A percentile compares a stretch with the other conserved stretches of the same genome.
These are phyloP conservation scores for Rosa chinensis DNA, from an alignment of 306 rosid species.

Conservation along the genomic window DNA sequence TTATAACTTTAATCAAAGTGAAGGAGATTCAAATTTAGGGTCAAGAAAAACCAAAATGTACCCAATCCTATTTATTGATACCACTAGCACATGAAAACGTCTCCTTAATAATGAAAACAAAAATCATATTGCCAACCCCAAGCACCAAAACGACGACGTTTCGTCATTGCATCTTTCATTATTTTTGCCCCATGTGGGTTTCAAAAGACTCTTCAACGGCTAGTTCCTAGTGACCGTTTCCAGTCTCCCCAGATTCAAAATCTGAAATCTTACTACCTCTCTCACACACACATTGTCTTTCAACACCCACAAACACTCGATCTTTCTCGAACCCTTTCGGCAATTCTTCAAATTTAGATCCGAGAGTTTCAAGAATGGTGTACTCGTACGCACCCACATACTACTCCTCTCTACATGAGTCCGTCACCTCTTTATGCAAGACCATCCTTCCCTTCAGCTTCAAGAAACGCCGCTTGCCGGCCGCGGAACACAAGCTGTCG, in stretches of 20 bases:
- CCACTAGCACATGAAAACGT: neutral
- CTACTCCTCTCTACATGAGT: conserved; percentile 88
- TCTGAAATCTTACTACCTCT: conserved; percentile 15
- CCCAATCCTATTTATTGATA: neutral
- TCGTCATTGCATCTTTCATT: neutral
- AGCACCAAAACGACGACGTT: neutral
- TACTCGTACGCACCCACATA: conserved; percentile 79
- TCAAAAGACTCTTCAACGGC: conserved; percentile 44
- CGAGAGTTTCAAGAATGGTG: conserved; percentile 52
- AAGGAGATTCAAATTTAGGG: neutral
- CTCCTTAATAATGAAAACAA: neutral
- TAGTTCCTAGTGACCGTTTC: conserved; percentile 59
- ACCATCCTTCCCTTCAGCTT: conserved; percentile 79
- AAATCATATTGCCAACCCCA: neutral
- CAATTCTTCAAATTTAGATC: conserved; percentile 7
- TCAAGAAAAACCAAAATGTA: neutral
- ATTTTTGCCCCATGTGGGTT: conserved; percentile 5
- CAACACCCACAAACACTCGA: conserved; percentile 8
- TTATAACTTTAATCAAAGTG: too few species aligned
- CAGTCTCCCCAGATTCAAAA: conserved; percentile 40
- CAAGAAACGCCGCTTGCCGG: conserved; percentile 58
- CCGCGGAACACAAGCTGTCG: conserved; percentile 50
- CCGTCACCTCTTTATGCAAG: conserved; percentile 77
- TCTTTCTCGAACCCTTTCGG: neutral
- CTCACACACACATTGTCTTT: neutral